Evolutionary conservation across 352 stramenopile genomes (phyloP).

Genomic region (Elongisporangium anandrum): DNA sequence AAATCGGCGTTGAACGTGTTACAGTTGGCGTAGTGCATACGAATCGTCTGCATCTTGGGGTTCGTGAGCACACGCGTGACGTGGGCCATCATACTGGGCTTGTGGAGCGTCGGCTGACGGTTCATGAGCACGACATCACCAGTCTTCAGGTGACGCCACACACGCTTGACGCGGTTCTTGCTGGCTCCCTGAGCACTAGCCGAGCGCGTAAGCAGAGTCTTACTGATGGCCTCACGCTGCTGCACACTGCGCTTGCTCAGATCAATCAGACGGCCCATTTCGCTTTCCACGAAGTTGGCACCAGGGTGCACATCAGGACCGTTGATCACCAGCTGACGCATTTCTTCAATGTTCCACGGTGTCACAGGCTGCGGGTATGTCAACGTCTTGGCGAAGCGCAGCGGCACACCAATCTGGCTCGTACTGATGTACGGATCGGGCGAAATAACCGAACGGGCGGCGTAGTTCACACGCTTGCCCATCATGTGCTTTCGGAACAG

Average conservation of each 20-base stretch:
- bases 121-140: conserved; percentile 99
- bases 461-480: conserved; percentile 99
- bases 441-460: conserved; percentile 98
- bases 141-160: conserved; percentile 97
- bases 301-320: conserved; percentile 95
- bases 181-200: conserved; percentile 71
- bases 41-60: conserved; percentile 98
- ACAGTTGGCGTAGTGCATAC: conserved; percentile 99
- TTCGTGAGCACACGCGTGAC: conserved; percentile 95
- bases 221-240: conserved; percentile 95
- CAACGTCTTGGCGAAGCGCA: conserved; percentile 97
- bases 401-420: conserved; percentile 99
- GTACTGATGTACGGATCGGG: conserved; percentile 99
- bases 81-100: conserved; percentile 99
- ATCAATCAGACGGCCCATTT: conserved; percentile 92
- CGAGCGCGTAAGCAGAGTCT: conserved; percentile 91
- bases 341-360: conserved; percentile 96
- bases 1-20: conserved; percentile 99
- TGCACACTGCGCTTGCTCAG: conserved; percentile 91
- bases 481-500: conserved; percentile 98
- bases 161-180: conserved; percentile 91
- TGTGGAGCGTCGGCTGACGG: conserved; percentile 99
- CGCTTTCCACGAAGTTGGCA: conserved; percentile 97
- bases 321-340: conserved; percentile 96
- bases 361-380: conserved; percentile 98